Evolutionary conservation across 2,329 filamentous ascomycete genomes (phyloP).

Genomic region (Fulvia fulva): DNA sequence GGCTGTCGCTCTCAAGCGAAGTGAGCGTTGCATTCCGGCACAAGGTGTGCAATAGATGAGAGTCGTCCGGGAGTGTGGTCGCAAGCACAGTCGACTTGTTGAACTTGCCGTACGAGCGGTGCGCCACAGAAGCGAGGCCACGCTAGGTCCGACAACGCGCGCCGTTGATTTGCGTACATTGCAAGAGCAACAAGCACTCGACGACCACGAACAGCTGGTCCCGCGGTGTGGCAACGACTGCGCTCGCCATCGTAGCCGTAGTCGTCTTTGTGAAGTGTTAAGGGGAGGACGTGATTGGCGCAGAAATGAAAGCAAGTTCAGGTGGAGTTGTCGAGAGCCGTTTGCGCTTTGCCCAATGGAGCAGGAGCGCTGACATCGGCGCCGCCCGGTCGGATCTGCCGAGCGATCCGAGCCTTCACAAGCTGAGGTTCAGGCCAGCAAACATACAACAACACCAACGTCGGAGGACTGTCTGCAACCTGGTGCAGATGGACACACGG

Average conservation of each 20-base stretch:
- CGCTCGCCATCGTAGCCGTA: background rate
- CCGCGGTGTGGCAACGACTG: background rate
- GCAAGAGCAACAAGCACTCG: background rate
- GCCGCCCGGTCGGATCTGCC: background rate
- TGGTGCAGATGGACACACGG: background rate
- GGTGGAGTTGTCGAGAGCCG: background rate
- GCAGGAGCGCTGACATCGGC: background rate
- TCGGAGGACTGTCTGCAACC: background rate
- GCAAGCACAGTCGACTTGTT: background rate
- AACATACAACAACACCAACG: background rate
- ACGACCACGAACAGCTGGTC: background rate
- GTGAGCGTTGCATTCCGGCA: background rate
- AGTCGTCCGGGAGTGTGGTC: background rate
- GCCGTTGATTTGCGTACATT: constrained; percentile 6
- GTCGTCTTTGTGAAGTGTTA: background rate
- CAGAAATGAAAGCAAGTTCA: background rate
- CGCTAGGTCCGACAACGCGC: background rate
- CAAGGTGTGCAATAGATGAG: background rate
- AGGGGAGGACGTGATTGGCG: background rate
- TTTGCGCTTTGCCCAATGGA: background rate
- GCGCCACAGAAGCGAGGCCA: background rate
- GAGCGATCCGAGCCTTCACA: background rate
- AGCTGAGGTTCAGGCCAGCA: background rate
- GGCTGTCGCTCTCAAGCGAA: background rate
- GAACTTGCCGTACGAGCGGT: background rate